phyloP scores from a whole-genome alignment of 2,329 filamentous ascomycete genomes.

The Alternaria solani region DNA sequence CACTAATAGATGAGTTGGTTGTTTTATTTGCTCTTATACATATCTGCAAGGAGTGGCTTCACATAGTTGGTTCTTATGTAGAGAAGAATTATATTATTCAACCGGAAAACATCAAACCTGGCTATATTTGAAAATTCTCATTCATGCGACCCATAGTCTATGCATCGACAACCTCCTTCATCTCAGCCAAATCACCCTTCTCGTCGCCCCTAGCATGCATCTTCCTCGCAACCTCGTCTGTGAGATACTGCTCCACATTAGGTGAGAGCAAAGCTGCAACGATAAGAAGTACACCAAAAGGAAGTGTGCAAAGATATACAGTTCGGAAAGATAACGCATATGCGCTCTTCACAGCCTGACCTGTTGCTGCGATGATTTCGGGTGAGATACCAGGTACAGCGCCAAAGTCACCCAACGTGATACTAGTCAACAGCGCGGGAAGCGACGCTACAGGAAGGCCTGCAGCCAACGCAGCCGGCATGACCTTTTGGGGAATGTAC shows the following conservation, averaged over 20 bases:
- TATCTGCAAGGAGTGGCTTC: not conserved
- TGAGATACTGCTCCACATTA: conserved; percentile 56
- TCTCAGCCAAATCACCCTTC: conserved; percentile 14
- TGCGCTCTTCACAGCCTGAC: conserved; percentile 49
- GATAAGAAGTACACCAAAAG: conserved; percentile 49
- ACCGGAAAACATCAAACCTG: not conserved
- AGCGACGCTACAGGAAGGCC: conserved; percentile 36
- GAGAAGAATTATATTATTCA: not conserved
- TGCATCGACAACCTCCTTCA: conserved; percentile 28
- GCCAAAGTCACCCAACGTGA: conserved; percentile 33
- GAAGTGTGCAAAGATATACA: conserved; percentile 55
- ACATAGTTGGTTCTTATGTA: not conserved
- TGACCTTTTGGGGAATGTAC: conserved; percentile 39
- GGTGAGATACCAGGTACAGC: conserved; percentile 38
- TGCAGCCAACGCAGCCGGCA: conserved; percentile 33
- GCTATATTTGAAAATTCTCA: not conserved
- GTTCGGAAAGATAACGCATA: conserved; percentile 56
- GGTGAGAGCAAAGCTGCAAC: conserved; percentile 51
- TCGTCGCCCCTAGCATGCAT: conserved; percentile 42
- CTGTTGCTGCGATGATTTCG: conserved; percentile 42
- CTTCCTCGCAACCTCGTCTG: conserved; percentile 56
- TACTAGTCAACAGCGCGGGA: conserved; percentile 31
- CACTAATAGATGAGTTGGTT: not conserved
- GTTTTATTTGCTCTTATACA: not conserved
- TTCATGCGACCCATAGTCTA: not conserved